Percentiles rank a stretch among this genome's conserved stretches.
These are phyloP conservation scores for Paramarasmius palmivorus DNA, from an alignment of 1,284 basidiomycete genomes.

Conservation along the genomic window DNA sequence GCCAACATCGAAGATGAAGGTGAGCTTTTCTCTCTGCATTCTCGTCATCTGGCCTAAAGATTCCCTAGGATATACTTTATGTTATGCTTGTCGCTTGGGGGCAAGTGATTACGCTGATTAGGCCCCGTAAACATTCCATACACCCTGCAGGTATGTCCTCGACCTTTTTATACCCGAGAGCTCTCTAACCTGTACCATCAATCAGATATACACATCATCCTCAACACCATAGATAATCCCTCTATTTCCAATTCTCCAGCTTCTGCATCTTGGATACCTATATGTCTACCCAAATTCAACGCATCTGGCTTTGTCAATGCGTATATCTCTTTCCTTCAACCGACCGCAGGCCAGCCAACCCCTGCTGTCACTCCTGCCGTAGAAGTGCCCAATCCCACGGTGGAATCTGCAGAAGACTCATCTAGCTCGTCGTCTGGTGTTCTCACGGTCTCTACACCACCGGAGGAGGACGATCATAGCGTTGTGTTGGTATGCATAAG, in stretches of 20 bases:
- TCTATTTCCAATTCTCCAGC: constrained; percentile 72
- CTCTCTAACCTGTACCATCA: no score
- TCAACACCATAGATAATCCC: constrained; percentile 78
- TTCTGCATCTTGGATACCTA: constrained; percentile 89
- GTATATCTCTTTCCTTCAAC: constrained; percentile 70
- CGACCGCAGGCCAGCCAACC: constrained; percentile 11
- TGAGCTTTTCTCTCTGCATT: constrained; percentile 29
- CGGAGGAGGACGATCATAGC: constrained; percentile 30
- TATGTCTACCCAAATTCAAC: constrained; percentile 96
- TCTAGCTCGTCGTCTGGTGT: no score
- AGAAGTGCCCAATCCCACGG: background rate
- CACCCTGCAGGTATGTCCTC: constrained; percentile 77
- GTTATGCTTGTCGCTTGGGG: constrained; percentile 81
- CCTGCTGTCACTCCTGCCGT: constrained; percentile 1
- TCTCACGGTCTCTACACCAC: background rate
- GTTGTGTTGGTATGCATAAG: constrained; percentile 69
- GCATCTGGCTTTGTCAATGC: constrained; percentile 90
- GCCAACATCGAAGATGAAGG: constrained; percentile 80
- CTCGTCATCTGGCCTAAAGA: background rate
- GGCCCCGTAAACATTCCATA: constrained; percentile 92
- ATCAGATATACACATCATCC: constrained; percentile 86
- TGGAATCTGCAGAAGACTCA: no score
- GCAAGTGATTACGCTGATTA: constrained; percentile 83
- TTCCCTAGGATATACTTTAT: constrained; percentile 81
- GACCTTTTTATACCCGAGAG: constrained; percentile 5